Conservation (phyloP, 495 filamentous ascomycete genomes). For the Podospora appendiculata region DNA sequence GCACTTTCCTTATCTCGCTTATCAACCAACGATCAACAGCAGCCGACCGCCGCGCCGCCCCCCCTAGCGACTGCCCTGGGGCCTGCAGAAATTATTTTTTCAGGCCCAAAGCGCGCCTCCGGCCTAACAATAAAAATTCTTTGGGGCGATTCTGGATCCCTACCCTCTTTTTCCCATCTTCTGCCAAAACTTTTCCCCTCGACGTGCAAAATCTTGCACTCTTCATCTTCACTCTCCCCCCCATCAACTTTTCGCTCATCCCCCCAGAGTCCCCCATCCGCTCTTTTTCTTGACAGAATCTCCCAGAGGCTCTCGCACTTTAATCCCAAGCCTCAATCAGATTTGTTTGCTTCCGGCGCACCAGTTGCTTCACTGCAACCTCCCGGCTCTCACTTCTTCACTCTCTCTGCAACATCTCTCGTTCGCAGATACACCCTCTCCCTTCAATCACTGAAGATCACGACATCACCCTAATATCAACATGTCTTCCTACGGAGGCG, state of each 20-base stretch:
- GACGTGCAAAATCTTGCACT: constrained; percentile 3
- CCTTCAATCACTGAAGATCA: not conserved
- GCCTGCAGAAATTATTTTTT: constrained; percentile 6
- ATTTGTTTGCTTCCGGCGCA: not conserved
- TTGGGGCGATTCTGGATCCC: constrained; percentile 7
- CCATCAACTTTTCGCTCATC: not conserved
- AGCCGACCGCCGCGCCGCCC: not conserved
- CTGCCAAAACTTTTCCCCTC: constrained; percentile 6
- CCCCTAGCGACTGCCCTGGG: not conserved
- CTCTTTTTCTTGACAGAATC: not conserved
- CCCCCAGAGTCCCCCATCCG: not conserved
- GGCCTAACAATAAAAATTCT: constrained; percentile 12
- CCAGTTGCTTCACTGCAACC: not conserved
- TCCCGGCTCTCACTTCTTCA: too few species aligned
- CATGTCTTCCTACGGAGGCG: constrained; percentile 27
- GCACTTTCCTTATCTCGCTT: constrained; percentile 7
- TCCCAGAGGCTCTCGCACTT: not conserved
- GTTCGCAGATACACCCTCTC: not conserved
- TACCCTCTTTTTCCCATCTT: not conserved
- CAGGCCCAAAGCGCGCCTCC: constrained; percentile 2
- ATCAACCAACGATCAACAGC: not conserved
- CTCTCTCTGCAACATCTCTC: not conserved
- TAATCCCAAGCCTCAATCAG: not conserved
- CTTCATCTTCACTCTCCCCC: not conserved
- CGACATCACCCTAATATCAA: constrained; percentile 43